phyloP scores from a whole-genome alignment of 208 protist genomes.

The Leptomonas pyrrhocoris region DNA sequence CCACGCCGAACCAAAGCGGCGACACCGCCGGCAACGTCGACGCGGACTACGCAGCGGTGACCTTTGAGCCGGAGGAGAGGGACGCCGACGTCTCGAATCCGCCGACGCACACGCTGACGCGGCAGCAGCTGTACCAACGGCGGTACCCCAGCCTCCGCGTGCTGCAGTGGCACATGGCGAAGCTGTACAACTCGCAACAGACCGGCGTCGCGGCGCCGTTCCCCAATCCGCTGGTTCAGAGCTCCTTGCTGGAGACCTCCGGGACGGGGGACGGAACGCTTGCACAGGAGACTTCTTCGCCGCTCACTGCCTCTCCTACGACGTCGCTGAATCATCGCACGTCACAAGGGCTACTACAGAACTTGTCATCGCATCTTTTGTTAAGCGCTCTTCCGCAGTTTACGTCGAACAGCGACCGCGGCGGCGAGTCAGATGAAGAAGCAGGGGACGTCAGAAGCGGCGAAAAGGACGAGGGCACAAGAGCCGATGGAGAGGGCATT shows the following conservation, averaged over 20 bases:
- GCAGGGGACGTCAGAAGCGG: neutral
- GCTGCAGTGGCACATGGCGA: constrained; percentile 30
- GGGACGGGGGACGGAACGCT: neutral
- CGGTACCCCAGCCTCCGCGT: constrained; percentile 33
- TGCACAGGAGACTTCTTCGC: neutral
- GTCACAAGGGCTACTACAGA: neutral
- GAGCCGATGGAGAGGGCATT: neutral
- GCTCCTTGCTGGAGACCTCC: neutral
- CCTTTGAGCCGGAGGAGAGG: constrained; percentile 8
- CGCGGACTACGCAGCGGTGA: neutral
- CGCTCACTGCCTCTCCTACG: neutral
- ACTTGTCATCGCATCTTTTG: neutral
- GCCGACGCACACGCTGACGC: neutral
- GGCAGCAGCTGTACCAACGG: constrained; percentile 25
- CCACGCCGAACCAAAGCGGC: neutral
- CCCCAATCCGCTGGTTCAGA: constrained; percentile 24
- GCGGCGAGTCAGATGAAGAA: neutral
- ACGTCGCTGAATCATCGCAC: neutral
- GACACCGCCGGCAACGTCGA: neutral
- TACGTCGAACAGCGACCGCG: neutral
- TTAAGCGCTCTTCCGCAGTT: constrained; percentile 6
- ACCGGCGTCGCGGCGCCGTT: constrained; percentile 18
- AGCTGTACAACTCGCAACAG: constrained; percentile 34
- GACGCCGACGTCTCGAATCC: neutral
- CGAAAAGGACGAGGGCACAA: neutral